Evolutionary conservation across 192 early-diverging fungal species (phyloP).

Genomic region (Backusella psychrophila): DNA sequence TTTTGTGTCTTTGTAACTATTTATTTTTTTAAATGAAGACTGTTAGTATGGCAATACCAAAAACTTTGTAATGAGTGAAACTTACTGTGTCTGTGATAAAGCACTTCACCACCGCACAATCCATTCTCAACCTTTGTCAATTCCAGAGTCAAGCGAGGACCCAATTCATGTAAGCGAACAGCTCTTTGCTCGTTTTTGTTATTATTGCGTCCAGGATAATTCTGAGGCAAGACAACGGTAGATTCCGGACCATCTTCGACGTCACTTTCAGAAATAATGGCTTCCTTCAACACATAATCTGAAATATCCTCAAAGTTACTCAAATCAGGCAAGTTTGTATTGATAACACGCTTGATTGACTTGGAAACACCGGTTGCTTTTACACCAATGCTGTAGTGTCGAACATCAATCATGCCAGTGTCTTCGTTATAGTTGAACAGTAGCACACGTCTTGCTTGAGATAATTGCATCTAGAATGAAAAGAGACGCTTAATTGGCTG

Average conservation of each 20-base stretch:
- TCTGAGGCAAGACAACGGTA: slow-evolving; percentile 81
- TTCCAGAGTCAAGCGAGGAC: slow-evolving; percentile 84
- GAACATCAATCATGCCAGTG: slow-evolving; percentile 82
- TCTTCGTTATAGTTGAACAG: slow-evolving; percentile 88
- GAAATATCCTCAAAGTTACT: slow-evolving; percentile 83
- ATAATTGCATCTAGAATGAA: slow-evolving; percentile 71
- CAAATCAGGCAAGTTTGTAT: slow-evolving; percentile 75
- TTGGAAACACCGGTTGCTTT: slow-evolving; percentile 89
- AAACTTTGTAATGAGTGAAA: background rate
- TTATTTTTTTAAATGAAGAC: background rate
- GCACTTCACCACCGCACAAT: slow-evolving; percentile 88
- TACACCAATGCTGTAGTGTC: slow-evolving; percentile 91
- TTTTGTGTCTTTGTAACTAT: slow-evolving; percentile 68
- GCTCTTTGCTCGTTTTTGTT: slow-evolving; percentile 78
- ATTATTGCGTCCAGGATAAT: slow-evolving; percentile 77
- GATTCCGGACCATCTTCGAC: slow-evolving; percentile 88
- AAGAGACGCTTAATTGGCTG: slow-evolving; percentile 1
- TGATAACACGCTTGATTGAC: slow-evolving; percentile 84
- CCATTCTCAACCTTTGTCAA: slow-evolving; percentile 90
- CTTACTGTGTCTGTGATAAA: slow-evolving; percentile 83
- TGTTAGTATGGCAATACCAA: background rate
- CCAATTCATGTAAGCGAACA: slow-evolving; percentile 83
- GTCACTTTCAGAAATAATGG: slow-evolving; percentile 85
- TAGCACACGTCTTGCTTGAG: slow-evolving; percentile 87
- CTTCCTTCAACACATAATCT: slow-evolving; percentile 86